Base-by-base conservation (phyloP, 495 filamentous ascomycete genomes). In the Xylaria scruposa region DNA sequence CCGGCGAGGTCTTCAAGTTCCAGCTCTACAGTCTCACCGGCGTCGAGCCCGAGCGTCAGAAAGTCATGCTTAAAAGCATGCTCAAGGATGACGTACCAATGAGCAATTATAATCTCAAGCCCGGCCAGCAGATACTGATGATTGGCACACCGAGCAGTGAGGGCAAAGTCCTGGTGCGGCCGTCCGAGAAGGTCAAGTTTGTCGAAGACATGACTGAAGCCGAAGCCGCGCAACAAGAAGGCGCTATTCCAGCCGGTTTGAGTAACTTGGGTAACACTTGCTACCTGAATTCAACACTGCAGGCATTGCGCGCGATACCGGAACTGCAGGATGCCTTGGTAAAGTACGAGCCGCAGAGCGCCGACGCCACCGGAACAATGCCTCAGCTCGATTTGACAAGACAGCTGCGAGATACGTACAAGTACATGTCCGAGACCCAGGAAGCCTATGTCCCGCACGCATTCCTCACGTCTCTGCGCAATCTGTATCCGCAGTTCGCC, bases 181-280 rank as follows among this genome's bases (percentile, higher is more conserved):
- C 97, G 9, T 94, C 91, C 74, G 93, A 97, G 80, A 86, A 86
- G 71, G 86, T 94, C 77, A 94, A 91, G 81, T 99, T 99, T 75
- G 79, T 97, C 74, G 96, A 99, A 80, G 96, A 99, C 79, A 97
- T 99, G 96, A 97, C 94, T 5, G 96, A 96, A 77, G 95, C 95
- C 29, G 95, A 99, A 79, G 89, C 90, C 38, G 97, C 96, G 29
- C 90, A 88, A 77, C 86, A 90, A 73, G 91, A 90, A 60, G 95
- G 93, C 53, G 96, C 95, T 54, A 94, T 85, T 60, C 96, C 96
- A 15, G 93, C 96, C 69, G 96, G 96, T 40, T 80, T 99, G 72
- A 89, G 94, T 78, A 99, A 99, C 75, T 84, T 97, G 71, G 96
- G 96, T 31, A 99, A 99, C 78, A 98, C 96, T 1, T 99, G 96